Percentiles rank a stretch among this genome's conserved stretches.
Conservation (phyloP, 192 early-diverging fungal genomes). For the Mortierella claussenii region DNA sequence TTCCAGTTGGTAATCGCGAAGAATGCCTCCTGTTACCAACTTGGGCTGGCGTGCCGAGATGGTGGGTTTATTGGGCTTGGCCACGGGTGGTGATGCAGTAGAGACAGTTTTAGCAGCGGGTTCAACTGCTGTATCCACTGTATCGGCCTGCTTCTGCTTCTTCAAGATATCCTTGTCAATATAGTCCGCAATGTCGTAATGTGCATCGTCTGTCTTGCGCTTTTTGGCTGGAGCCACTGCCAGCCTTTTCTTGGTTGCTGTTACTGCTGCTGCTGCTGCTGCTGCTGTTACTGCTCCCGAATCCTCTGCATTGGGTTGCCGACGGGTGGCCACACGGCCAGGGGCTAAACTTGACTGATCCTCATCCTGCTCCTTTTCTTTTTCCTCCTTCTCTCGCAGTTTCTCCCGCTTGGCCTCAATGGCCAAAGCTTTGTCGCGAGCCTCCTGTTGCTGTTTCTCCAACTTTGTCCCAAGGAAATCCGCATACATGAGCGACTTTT, state of each 20-base stretch:
- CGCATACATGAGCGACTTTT: slow-evolving; percentile 84
- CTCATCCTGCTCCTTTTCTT: background rate
- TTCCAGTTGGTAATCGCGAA: slow-evolving; percentile 94
- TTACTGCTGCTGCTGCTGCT: background rate
- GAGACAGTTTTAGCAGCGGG: slow-evolving; percentile 10
- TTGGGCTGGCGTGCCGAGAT: slow-evolving; percentile 81
- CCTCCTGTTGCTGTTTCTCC: slow-evolving; percentile 78
- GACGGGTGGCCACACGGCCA: background rate
- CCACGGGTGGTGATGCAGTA: background rate
- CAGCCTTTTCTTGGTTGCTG: slow-evolving; percentile 19
- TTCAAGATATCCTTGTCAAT: slow-evolving; percentile 56
- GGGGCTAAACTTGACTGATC: background rate
- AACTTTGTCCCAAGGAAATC: slow-evolving; percentile 81
- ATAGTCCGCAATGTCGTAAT: slow-evolving; percentile 64
- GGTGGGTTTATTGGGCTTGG: slow-evolving; percentile 38
- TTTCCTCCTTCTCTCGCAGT: slow-evolving; percentile 5
- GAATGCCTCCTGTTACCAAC: slow-evolving; percentile 83
- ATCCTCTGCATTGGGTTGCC: slow-evolving; percentile 16
- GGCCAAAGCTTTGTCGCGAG: slow-evolving; percentile 57
- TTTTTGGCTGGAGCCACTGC: slow-evolving; percentile 49
- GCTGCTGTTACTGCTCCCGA: background rate
- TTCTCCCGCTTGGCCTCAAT: slow-evolving; percentile 24
- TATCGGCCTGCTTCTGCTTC: slow-evolving; percentile 22
- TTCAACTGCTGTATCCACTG: slow-evolving; percentile 4
- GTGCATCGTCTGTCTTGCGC: slow-evolving; percentile 58